Evolutionary conservation across 2,329 filamentous ascomycete species (phyloP).

Genomic region (Didymosphaeria variabile): DNA sequence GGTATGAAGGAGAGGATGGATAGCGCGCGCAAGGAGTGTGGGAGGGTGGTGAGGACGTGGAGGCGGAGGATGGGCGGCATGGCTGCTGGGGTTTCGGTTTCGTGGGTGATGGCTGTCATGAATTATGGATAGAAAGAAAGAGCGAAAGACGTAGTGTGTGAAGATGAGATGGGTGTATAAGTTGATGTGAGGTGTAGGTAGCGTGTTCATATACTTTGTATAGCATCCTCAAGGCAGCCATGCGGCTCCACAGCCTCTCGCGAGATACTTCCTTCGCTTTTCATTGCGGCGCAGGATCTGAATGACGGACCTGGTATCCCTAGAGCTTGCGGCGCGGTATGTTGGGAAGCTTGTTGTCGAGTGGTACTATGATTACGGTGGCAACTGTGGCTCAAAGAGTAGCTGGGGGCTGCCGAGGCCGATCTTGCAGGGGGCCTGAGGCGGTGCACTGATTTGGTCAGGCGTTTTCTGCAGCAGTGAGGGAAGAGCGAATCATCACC

Average conservation of each 20-base stretch:
- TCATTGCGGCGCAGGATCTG: too few relatives aligned
- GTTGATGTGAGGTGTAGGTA: not conserved
- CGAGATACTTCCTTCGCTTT: not conserved
- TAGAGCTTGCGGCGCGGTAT: too few relatives aligned
- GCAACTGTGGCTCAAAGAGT: not conserved
- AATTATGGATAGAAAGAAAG: not conserved
- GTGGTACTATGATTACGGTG: not conserved
- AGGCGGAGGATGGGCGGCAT: constrained; percentile 29
- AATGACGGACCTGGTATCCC: too few relatives aligned
- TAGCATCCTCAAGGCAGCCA: not conserved
- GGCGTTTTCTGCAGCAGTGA: too few relatives aligned
- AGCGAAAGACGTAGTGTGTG: not conserved
- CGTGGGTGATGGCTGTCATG: not conserved
- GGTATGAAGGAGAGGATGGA: constrained; percentile 34
- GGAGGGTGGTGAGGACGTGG: constrained; percentile 32
- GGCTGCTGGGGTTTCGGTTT: not conserved
- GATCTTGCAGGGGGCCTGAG: constrained; percentile 2
- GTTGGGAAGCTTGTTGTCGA: not conserved
- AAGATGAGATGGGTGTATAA: too few relatives aligned
- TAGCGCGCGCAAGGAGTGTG: constrained; percentile 36
- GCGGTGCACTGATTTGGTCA: not conserved
- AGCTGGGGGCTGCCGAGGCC: not conserved
- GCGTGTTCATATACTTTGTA: too few relatives aligned
- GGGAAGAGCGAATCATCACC: too few relatives aligned
- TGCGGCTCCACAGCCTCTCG: not conserved